Evolutionary conservation across 495 filamentous ascomycete genomes (phyloP).

Genomic region (Choiromyces venosus): DNA sequence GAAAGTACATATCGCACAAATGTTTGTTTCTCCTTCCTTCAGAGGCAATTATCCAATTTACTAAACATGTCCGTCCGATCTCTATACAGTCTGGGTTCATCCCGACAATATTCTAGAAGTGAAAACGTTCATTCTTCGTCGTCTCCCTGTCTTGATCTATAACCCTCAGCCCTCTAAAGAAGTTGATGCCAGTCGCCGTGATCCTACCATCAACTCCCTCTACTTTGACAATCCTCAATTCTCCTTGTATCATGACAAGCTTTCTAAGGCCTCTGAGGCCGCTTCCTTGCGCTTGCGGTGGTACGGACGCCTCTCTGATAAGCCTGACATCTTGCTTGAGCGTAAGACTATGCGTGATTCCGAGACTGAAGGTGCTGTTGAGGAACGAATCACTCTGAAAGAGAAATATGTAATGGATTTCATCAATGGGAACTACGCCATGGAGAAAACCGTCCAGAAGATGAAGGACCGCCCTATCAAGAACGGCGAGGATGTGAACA

Average conservation of each 20-base stretch:
- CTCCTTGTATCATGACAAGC: slow-evolving; percentile 75
- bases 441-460: slow-evolving; percentile 85
- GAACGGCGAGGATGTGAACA: slow-evolving; percentile 57
- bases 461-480: slow-evolving; percentile 61
- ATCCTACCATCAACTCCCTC: slow-evolving; percentile 87
- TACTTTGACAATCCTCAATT: slow-evolving; percentile 92
- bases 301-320: slow-evolving; percentile 76
- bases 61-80: slow-evolving; percentile 10
- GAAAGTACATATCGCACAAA: slow-evolving; percentile 79
- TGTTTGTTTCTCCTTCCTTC: slow-evolving; percentile 48
- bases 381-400: slow-evolving; percentile 77
- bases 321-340: slow-evolving; percentile 74
- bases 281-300: slow-evolving; percentile 82
- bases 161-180: slow-evolving; percentile 77
- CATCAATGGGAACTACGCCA: slow-evolving; percentile 76
- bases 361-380: slow-evolving; percentile 47
- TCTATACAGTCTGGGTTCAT: slow-evolving; percentile 76
- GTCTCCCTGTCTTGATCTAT: slow-evolving; percentile 84
- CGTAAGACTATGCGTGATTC: slow-evolving; percentile 81
- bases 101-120: slow-evolving; percentile 90
- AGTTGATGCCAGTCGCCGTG: slow-evolving; percentile 65
- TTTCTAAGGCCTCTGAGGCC: slow-evolving; percentile 68
- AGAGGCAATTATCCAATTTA: slow-evolving; percentile 8
- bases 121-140: slow-evolving; percentile 87
- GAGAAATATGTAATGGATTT: slow-evolving; percentile 89